phyloP scores from a whole-genome alignment of 225 moss, liverwort and hornwort species.

The Bryum argenteum region DNA sequence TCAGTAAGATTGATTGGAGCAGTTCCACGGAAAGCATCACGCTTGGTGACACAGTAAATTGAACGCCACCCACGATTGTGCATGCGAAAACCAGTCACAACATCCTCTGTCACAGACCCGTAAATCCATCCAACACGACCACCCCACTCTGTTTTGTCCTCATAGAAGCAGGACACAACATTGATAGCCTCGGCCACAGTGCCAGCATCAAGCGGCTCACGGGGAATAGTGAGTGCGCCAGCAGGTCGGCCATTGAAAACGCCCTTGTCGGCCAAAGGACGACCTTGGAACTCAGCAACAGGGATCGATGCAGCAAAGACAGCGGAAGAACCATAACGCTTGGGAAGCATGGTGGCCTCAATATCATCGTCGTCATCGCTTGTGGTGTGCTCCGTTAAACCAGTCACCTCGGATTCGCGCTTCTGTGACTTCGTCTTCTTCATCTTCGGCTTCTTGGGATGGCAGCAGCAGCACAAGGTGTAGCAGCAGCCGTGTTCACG shows the following conservation, averaged over 20 bases:
- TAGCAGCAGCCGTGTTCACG: conserved; percentile 43
- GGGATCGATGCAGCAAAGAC: conserved; percentile 74
- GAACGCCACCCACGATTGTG: conserved; percentile 98
- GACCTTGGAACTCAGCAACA: conserved; percentile 77
- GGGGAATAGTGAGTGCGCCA: conserved; percentile 72
- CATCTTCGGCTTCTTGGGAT: conserved; percentile 37
- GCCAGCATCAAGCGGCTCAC: conserved; percentile 89
- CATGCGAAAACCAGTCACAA: conserved; percentile 99
- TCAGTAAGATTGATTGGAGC: conserved; percentile 96
- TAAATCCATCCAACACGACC: conserved; percentile 95
- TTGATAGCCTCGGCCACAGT: conserved; percentile 91
- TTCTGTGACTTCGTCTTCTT: conserved; percentile 49
- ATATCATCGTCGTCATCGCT: conserved; percentile 69
- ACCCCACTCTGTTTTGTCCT: conserved; percentile 97
- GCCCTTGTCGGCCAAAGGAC: conserved; percentile 75
- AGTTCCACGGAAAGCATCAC: conserved; percentile 89
- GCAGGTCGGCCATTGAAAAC: conserved; percentile 67
- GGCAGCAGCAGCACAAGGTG: conserved; percentile 49
- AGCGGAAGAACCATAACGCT: conserved; percentile 75
- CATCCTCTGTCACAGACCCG: conserved; percentile 96
- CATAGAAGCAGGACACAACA: conserved; percentile 93
- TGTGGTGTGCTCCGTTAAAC: conserved; percentile 55
- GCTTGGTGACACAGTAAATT: conserved; percentile 86
- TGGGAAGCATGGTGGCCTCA: conserved; percentile 74
- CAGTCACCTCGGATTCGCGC: conserved; percentile 50